Base-by-base conservation (phyloP, 257 asterid species). In the Plantago elongata region DNA sequence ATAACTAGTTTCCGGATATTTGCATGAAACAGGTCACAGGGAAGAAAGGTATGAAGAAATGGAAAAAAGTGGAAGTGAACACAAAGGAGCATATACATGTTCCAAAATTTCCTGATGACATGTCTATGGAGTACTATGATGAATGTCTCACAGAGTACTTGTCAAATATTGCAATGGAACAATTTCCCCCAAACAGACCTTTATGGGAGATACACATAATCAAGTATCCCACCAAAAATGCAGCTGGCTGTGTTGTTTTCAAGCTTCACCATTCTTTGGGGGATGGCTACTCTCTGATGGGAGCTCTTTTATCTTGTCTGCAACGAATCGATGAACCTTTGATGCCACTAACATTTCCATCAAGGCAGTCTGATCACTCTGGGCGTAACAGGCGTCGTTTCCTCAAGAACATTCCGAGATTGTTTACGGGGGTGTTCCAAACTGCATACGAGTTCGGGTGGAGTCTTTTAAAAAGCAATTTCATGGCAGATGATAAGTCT, bases 241-340 rank as follows among this genome's bases (percentile, higher is more conserved):
- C 83, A 6, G 75, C 80, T 0, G 79, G 76, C 0, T 66, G 65
- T 27, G 0, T 72, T 0, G 47, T 82, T 2, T 82, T 82, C 78
- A 79, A 82, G 73, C 74, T 82, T 46, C 83, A 79, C 42, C 85
- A 82, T 55, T 72, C 85, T 0, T 18, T 79, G 5, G 88, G 88
- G 29, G 85, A 82, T 27, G 85, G 85, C 6, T 82, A 77, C 72
- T 82, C 88, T 43, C 47, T 82, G 9, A 79, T 82, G 81, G 83
- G 88, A 13, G 88, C 85, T 15, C 79, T 82, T 17, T n/a, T 82
- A 0, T 79, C 89, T 4, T 82, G 89, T 38, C 72, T 82, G 5
- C 78, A 77, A 15, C 66, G 83, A 11, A 47, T 61, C 18, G 83
- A 82, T 45, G 50, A 82, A 17, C 89, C 67, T 17, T 48, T 42